A percentile compares a stretch with the other conserved stretches of the same genome.
phyloP scores from a whole-genome alignment of 768 basidiomycete genomes.

The Tylopilus rubrobrunneus region DNA sequence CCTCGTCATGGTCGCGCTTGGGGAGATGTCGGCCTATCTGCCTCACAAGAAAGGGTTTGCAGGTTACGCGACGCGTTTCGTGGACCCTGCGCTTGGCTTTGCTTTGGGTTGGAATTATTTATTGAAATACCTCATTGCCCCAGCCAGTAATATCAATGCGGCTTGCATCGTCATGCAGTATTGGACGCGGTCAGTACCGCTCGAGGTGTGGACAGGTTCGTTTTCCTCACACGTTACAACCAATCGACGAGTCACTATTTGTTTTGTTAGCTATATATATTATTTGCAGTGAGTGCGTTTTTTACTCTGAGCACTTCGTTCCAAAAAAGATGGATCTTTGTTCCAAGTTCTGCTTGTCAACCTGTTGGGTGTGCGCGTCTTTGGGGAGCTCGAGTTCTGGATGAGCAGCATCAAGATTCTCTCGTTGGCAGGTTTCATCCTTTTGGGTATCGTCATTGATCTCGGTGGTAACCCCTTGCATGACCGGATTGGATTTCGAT shows the following conservation, averaged over 20 bases:
- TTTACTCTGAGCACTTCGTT: background rate
- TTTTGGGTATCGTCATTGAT: conserved; percentile 48
- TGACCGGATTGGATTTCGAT: conserved; percentile 13
- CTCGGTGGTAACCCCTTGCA: conserved; percentile 46
- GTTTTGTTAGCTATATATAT: background rate
- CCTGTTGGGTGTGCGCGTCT: conserved; percentile 61
- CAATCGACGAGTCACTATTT: background rate
- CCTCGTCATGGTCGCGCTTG: conserved; percentile 54
- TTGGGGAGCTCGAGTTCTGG: conserved; percentile 76
- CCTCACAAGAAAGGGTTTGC: conserved; percentile 60
- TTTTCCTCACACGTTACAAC: background rate
- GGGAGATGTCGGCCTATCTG: conserved; percentile 38
- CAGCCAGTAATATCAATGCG: conserved; percentile 65
- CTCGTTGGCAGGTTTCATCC: background rate
- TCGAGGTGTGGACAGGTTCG: conserved; percentile 5
- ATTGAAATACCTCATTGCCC: conserved; percentile 61
- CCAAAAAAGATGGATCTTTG: background rate
- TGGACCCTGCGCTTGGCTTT: conserved; percentile 67
- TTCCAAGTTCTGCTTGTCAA: conserved; percentile 34
- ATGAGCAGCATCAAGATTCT: conserved; percentile 65
- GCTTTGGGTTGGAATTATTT: conserved; percentile 50
- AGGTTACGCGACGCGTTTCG: conserved; percentile 66
- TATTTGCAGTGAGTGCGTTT: background rate
- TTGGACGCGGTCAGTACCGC: conserved; percentile 2
- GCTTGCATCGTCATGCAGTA: conserved; percentile 27